Evolutionary conservation across 1,284 basidiomycete genomes (phyloP).

Genomic region (Mycosarcoma maydis): DNA sequence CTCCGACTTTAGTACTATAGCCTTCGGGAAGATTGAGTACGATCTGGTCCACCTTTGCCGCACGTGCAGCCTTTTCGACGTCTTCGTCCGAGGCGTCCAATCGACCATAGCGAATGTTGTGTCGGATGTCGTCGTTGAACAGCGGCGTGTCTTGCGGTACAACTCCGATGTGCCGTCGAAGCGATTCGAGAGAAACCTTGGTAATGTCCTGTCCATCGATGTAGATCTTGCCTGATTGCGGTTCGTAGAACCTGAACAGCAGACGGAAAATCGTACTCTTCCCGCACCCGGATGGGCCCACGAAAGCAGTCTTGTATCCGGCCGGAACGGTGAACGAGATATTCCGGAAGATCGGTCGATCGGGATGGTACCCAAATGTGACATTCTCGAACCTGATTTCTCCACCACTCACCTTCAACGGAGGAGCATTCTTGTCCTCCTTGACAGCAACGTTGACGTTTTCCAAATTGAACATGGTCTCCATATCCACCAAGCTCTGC

Average conservation of each 20-base stretch:
- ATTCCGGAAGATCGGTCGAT: slow-evolving; percentile 87
- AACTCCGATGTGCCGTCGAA: slow-evolving; percentile 84
- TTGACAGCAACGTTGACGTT: slow-evolving; percentile 81
- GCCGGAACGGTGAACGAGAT: slow-evolving; percentile 85
- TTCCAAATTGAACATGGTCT: slow-evolving; percentile 89
- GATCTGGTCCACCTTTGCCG: slow-evolving; percentile 87
- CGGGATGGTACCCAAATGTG: slow-evolving; percentile 87
- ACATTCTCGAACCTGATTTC: slow-evolving; percentile 93
- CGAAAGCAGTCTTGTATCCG: slow-evolving; percentile 93
- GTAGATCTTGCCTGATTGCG: slow-evolving; percentile 79
- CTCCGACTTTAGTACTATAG: slow-evolving; percentile 90
- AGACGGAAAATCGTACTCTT: slow-evolving; percentile 96
- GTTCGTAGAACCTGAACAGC: slow-evolving; percentile 93
- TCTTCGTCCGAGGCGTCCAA: slow-evolving; percentile 87
- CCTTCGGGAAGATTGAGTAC: slow-evolving; percentile 83
- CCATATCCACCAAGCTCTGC: slow-evolving; percentile 96
- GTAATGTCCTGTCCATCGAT: slow-evolving; percentile 88
- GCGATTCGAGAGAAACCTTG: slow-evolving; percentile 77
- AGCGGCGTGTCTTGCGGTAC: slow-evolving; percentile 98
- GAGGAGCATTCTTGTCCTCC: slow-evolving; percentile 77
- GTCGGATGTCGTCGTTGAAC: slow-evolving; percentile 93
- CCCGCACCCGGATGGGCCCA: slow-evolving; percentile 96
- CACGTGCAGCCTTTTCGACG: slow-evolving; percentile 81
- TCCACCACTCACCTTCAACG: slow-evolving; percentile 78
- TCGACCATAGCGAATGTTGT: slow-evolving; percentile 94